Conservation (phyloP, 805 yeast species). For the Pichia rugopelliculosa region DNA sequence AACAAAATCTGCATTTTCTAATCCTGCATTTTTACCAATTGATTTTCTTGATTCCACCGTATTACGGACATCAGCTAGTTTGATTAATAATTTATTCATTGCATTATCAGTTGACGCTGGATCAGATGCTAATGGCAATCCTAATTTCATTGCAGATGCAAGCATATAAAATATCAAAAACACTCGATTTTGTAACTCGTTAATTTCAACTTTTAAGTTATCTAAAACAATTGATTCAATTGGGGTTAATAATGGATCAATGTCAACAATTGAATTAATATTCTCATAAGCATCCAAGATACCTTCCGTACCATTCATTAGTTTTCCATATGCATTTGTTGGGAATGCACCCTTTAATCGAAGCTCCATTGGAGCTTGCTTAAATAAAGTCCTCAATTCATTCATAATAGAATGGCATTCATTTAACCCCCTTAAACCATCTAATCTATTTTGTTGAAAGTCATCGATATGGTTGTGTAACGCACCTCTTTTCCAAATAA, state of each 20-base stretch:
- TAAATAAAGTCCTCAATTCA: slow-evolving; percentile 51
- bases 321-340: slow-evolving; percentile 37
- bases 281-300: slow-evolving; percentile 73
- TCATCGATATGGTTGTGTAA: slow-evolving; percentile 36
- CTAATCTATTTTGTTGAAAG: slow-evolving; percentile 22
- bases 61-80: slow-evolving; percentile 51
- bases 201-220: slow-evolving; percentile 49
- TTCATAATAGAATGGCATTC: slow-evolving; percentile 45
- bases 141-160: slow-evolving; percentile 66
- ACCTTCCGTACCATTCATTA: slow-evolving; percentile 50
- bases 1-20: slow-evolving; percentile 68
- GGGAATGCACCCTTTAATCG: slow-evolving; percentile 73
- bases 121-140: slow-evolving; percentile 69
- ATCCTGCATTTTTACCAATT: slow-evolving; percentile 22
- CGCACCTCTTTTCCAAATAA: slow-evolving; percentile 74
- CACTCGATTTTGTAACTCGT: slow-evolving; percentile 63
- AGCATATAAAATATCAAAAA: slow-evolving; percentile 73
- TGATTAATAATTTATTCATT: slow-evolving; percentile 57
- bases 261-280: slow-evolving; percentile 57
- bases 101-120: slow-evolving; percentile 76
- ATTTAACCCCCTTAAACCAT: slow-evolving; percentile 38
- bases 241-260: slow-evolving; percentile 45
- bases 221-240: slow-evolving; percentile 52
- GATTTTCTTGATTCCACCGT: slow-evolving; percentile 20
- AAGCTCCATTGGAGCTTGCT: slow-evolving; percentile 70